Conservation (phyloP, 2,329 filamentous ascomycete species). For the Coniochaeta pulveracea region DNA sequence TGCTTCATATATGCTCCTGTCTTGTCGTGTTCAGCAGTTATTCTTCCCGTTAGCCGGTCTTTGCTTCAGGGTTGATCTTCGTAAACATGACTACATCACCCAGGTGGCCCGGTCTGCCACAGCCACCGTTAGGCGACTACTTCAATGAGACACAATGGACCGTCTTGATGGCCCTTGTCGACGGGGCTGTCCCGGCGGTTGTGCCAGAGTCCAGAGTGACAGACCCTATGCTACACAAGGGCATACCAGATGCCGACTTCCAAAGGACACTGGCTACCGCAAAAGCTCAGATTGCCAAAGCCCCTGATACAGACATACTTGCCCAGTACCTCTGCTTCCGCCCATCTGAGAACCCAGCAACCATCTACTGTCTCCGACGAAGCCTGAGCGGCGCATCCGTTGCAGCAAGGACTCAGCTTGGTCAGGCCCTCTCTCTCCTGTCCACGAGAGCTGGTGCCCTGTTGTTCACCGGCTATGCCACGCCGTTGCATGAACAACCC, state of each 20-base stretch:
- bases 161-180: constrained; percentile 40
- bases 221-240: constrained; percentile 29
- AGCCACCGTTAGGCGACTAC: constrained; percentile 19
- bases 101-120: constrained; percentile 13
- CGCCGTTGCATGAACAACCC: constrained; percentile 50
- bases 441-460: constrained; percentile 49
- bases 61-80: too few relatives aligned
- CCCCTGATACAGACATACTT: constrained; percentile 30
- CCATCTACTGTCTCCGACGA: constrained; percentile 36
- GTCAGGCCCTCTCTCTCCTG: constrained; percentile 25
- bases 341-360: constrained; percentile 37
- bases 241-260: constrained; percentile 38
- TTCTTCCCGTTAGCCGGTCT: too few relatives aligned
- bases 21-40: too few relatives aligned
- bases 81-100: too few relatives aligned
- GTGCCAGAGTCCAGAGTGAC: constrained; percentile 25
- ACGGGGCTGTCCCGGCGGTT: constrained; percentile 51
- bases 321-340: constrained; percentile 41
- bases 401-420: constrained; percentile 22
- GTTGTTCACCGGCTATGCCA: constrained; percentile 55
- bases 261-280: constrained; percentile 29
- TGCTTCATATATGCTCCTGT: too few relatives aligned
- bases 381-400: constrained; percentile 24
- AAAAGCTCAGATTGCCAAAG: constrained; percentile 21
- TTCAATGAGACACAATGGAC: constrained; percentile 40